These are phyloP conservation scores for Microbotryum lychnidis-dioicae DNA, from an alignment of 1,284 basidiomycete genomes.

Conservation along the genomic window DNA sequence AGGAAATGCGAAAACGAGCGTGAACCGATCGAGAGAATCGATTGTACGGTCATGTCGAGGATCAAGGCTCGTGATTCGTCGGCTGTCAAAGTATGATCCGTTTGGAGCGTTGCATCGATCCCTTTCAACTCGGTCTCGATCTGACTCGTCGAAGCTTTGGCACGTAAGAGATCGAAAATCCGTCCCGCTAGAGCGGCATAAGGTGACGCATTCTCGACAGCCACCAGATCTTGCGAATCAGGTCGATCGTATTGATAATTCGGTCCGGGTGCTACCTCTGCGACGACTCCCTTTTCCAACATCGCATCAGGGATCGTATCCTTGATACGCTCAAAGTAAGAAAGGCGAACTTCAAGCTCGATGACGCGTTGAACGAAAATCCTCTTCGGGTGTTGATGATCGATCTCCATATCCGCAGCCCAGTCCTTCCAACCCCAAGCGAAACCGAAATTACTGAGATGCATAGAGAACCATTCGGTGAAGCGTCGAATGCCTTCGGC, in stretches of 20 bases:
- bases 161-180: slow-evolving; percentile 71
- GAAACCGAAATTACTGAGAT: slow-evolving; percentile 97
- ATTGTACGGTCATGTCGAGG: slow-evolving; percentile 77
- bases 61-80: slow-evolving; percentile 56
- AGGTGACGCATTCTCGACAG: background rate
- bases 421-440: slow-evolving; percentile 99
- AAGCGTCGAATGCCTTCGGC: slow-evolving; percentile 72
- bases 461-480: slow-evolving; percentile 89
- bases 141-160: slow-evolving; percentile 60
- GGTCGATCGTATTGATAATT: slow-evolving; percentile 67
- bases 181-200: slow-evolving; percentile 70
- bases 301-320: slow-evolving; percentile 79
- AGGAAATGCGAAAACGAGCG: slow-evolving; percentile 97
- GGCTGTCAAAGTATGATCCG: slow-evolving; percentile 30
- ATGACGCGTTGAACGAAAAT: slow-evolving; percentile 79
- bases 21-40: slow-evolving; percentile 79
- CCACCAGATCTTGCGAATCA: slow-evolving; percentile 31
- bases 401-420: slow-evolving; percentile 40
- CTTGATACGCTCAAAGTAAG: slow-evolving; percentile 87
- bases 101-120: slow-evolving; percentile 39
- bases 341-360: slow-evolving; percentile 82
- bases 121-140: slow-evolving; percentile 56
- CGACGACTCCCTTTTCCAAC: slow-evolving; percentile 61
- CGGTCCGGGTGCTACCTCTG: slow-evolving; percentile 69
- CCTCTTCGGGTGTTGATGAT: slow-evolving; percentile 62